Base-by-base conservation (phyloP, 352 stramenopile genomes). In the Porosira glacialis region DNA sequence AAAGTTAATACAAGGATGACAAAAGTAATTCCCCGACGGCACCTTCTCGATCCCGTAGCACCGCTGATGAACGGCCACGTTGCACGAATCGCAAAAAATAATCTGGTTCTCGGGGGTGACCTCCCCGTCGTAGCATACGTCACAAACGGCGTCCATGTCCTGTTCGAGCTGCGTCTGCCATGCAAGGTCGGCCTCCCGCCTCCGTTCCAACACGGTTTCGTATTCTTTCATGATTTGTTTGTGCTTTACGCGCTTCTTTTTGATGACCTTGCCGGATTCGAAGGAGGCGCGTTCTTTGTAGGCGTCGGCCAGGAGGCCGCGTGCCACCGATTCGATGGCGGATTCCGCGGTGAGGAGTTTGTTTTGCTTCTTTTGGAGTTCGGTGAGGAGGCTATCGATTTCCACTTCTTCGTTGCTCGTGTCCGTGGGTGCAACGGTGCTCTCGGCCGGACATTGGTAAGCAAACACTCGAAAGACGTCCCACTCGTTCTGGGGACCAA, bases 81-180 rank as follows among this genome's bases (percentile, higher is more conserved):
- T 85, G 52, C 86, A 92, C 8, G 81, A 65, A 50, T 92, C 86
- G 43, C 86, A 92, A 69, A 92, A 92, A 7, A 90, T 70, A 61
- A 92, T 92, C 70, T 90, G 83, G 57, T 92, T 92, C 3, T 92
- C 78, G 17, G 75, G 78, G 3, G 81, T 89, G 2, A 90, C 81
- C 68, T 92, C 86, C 15, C 86, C 86, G 70, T 92, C 86, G 30
- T 76, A 71, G 59, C 86, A 92, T 48, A 92, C 81, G 21, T 82
- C 77, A 75, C 86, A 92, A 21, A 89, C 81, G 15, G 86, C 86
- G 59, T 92, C 78, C 81, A 90, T 89, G 55, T 90, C 83, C 75
- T 88, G 75, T 49, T 90, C 85, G 13, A 80, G 48, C 56, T 81
- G 68, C 75, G 75, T 59, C 57, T 87, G 56, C 70, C 70, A 70